A percentile compares a stretch with the other conserved stretches of the same genome.
These are phyloP conservation scores for Cucurbita ficifolia DNA, from an alignment of 306 rosid genomes.

Conservation along the genomic window DNA sequence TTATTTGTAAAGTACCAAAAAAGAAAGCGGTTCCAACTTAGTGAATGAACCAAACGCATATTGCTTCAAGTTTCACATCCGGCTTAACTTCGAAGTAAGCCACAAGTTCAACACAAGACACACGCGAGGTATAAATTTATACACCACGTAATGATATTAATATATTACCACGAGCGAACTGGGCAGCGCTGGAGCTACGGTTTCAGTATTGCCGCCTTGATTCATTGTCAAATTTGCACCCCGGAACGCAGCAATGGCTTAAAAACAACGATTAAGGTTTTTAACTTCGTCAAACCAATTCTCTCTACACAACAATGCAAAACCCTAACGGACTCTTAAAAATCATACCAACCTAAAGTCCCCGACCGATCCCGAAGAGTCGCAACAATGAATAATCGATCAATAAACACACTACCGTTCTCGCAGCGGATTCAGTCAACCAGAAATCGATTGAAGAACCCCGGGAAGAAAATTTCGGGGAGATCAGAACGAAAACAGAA, in stretches of 20 bases:
- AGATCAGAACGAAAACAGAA: background rate
- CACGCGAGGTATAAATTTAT: background rate
- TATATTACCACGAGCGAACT: constrained; percentile 51
- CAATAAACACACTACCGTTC: background rate
- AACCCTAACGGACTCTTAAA: constrained; percentile 4
- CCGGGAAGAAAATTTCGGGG: background rate
- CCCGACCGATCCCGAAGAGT: background rate
- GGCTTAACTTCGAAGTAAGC: background rate
- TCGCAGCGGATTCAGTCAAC: background rate
- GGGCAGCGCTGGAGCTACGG: constrained; percentile 41
- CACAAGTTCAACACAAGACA: background rate
- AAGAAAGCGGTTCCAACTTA: background rate
- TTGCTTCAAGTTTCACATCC: background rate
- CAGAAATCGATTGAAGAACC: background rate
- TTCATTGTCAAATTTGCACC: constrained; percentile 48
- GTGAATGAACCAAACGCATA: background rate
- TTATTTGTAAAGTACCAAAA: background rate
- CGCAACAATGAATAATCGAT: background rate
- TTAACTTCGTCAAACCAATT: background rate
- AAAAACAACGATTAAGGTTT: constrained; percentile 2
- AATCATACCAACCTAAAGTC: background rate
- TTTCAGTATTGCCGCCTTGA: constrained; percentile 65
- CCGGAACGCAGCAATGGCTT: constrained; percentile 15
- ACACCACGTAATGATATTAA: background rate
- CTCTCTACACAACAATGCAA: background rate